phyloP scores from a whole-genome alignment of 768 basidiomycete species.

The button mushroom (Agaricus bisporus) region DNA sequence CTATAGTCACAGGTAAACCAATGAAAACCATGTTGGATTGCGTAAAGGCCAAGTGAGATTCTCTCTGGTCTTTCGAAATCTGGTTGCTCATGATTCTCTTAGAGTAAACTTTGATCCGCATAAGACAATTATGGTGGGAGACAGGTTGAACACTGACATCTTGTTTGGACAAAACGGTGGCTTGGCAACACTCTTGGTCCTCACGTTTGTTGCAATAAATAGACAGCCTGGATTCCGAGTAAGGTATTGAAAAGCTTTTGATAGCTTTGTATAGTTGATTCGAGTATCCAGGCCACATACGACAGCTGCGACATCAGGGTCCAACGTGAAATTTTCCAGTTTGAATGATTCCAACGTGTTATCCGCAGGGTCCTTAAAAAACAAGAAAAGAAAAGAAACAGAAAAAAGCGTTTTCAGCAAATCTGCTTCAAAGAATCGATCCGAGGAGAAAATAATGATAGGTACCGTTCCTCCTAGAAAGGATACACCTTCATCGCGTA shows the following conservation, averaged over 20 bases:
- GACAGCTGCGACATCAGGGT: conserved; percentile 83
- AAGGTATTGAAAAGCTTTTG: conserved; percentile 89
- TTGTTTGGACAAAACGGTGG: conserved; percentile 82
- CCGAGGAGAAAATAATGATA: background rate
- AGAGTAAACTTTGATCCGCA: conserved; percentile 85
- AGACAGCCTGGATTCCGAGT: conserved; percentile 70
- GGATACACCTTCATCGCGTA: conserved; percentile 78
- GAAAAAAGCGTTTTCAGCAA: background rate
- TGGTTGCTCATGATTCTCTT: background rate
- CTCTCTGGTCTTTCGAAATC: background rate
- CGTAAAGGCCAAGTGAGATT: conserved; percentile 60
- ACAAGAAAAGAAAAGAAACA: background rate
- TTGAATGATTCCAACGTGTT: conserved; percentile 66
- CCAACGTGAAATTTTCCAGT: conserved; percentile 62
- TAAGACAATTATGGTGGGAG: conserved; percentile 92
- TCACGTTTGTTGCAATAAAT: conserved; percentile 90
- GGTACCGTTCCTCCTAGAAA: conserved; percentile 79
- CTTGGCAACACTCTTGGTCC: conserved; percentile 73
- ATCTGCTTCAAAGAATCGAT: conserved; percentile 3
- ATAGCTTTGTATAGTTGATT: conserved; percentile 91
- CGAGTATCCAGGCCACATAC: conserved; percentile 86
- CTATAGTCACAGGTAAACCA: conserved; percentile 88
- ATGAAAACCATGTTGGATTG: conserved; percentile 87
- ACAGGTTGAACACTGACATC: conserved; percentile 94
- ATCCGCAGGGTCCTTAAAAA: conserved; percentile 73